Evolutionary conservation across 2,329 filamentous ascomycete genomes (phyloP), one percentile per base, ranked within the genome.

Genomic region (Pseudomassariella vexata): DNA sequence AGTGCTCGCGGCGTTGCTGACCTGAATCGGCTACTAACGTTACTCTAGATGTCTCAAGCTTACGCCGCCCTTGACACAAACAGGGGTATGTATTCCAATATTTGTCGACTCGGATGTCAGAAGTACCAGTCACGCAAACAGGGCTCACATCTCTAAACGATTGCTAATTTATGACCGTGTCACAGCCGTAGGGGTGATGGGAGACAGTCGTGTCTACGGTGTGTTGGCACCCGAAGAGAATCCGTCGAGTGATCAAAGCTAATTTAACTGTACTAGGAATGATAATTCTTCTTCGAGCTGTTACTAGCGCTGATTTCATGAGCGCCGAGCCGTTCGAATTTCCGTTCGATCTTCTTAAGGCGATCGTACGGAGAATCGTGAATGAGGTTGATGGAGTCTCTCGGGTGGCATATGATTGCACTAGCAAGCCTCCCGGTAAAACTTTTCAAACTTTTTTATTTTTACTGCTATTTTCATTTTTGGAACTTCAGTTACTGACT

Each of bases 301-400:
- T 73, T 2, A 56, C 48, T 12, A 70, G 56, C 24, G 55, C 63
- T 4, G 78, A 85, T 44, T 85, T 85, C 56, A 89, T 89, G 85
- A 85, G 73, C 6, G 74, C 75, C 8, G 66, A 76, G 45, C 68
- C 66, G 53, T 79, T 66, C 55, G 62, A 66, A 28, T 79, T 79
- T 46, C 65, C 73, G 39, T 60, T 63, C 41, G 63, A 69, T 55
- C 79, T 88, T 50, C 64, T 90, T 40, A 74, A 76, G 57, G 63
- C 64, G 37, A 77, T 88, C 19, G 71, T 70, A 27, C 73, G 67
- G 10, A 66, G 80, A 38, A 89, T 89, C 48, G 74, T 84, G 37
- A 90, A 87, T 49, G 78, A 86, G 59, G 81, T 88, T 1, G 66
- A 82, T 25, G 83, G 83, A 9, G 75, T 89, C 12, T 76, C 75